A percentile compares a stretch with the other conserved stretches of the same genome.
phyloP scores from a whole-genome alignment of 495 filamentous ascomycete species.

The Aspergillus conjunctus region DNA sequence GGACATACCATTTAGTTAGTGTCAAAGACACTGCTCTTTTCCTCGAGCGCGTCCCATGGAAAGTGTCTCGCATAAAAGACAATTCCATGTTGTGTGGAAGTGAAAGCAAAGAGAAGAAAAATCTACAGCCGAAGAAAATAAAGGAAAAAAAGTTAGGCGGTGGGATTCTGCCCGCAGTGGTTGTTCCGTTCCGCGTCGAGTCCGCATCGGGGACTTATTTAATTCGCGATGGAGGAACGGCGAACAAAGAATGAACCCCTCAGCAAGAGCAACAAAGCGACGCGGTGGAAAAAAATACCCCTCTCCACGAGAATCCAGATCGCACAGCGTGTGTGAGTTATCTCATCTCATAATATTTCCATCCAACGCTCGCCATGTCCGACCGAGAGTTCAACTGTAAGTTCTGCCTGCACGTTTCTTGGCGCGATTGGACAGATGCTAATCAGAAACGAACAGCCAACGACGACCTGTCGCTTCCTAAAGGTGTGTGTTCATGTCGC shows the following conservation, averaged over 20 bases:
- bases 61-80: conserved; percentile 3
- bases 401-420: conserved; percentile 34
- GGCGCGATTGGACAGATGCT: conserved; percentile 25
- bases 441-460: conserved; percentile 55
- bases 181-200: conserved; percentile 32
- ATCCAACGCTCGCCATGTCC: conserved; percentile 64
- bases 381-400: conserved; percentile 84
- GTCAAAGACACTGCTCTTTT: conserved; percentile 1
- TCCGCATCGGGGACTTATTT: conserved; percentile 22
- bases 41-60: conserved; percentile 8
- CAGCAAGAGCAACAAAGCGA: neutral
- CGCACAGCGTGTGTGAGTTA: neutral
- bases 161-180: conserved; percentile 31
- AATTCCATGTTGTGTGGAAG: conserved; percentile 23
- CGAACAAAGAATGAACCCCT: conserved; percentile 10
- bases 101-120: conserved; percentile 32
- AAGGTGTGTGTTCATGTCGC: conserved; percentile 58
- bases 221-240: conserved; percentile 9
- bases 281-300: neutral
- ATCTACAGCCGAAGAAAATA: conserved; percentile 28
- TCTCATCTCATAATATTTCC: neutral
- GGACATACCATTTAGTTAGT: conserved; percentile 45
- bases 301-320: neutral
- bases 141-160: conserved; percentile 30
- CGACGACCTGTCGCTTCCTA: conserved; percentile 93